Conservation (phyloP, 352 stramenopile genomes). For the Plasmopara halstedii region DNA sequence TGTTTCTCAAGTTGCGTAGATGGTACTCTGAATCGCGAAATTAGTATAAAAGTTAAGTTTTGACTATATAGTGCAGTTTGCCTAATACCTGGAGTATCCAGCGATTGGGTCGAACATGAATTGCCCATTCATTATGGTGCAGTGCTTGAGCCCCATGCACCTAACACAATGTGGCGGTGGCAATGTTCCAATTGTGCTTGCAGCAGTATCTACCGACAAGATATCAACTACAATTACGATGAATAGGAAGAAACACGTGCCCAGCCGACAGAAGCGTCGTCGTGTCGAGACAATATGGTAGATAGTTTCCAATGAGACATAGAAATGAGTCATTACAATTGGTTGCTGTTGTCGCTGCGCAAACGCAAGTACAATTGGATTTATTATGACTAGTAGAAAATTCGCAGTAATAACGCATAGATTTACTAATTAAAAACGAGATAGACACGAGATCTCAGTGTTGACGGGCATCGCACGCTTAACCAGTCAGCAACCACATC, state of each 20-base stretch:
- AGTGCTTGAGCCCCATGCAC: constrained; percentile 51
- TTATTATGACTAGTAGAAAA: too few species aligned
- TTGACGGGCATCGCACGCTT: not conserved
- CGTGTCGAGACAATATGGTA: too few species aligned
- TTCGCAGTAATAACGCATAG: too few species aligned
- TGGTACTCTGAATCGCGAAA: constrained; percentile 23
- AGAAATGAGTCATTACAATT: too few species aligned
- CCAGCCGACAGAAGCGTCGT: too few species aligned
- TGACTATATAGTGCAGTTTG: not conserved
- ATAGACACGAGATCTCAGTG: too few species aligned
- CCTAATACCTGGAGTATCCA: constrained; percentile 48
- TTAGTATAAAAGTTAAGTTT: not conserved
- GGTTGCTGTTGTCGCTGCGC: too few species aligned
- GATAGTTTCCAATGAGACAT: too few species aligned
- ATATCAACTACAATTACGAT: too few species aligned
- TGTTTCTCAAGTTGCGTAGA: constrained; percentile 60
- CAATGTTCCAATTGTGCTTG: constrained; percentile 26
- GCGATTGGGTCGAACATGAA: constrained; percentile 54
- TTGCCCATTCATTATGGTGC: constrained; percentile 58
- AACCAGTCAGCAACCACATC: constrained; percentile 2
- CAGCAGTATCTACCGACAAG: not conserved
- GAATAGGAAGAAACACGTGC: too few species aligned
- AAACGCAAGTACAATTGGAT: too few species aligned
- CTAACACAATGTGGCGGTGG: constrained; percentile 34
- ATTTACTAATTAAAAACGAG: too few species aligned